Base-by-base conservation (phyloP, 1,284 basidiomycete genomes). In the Austroboletus rostrupii region DNA sequence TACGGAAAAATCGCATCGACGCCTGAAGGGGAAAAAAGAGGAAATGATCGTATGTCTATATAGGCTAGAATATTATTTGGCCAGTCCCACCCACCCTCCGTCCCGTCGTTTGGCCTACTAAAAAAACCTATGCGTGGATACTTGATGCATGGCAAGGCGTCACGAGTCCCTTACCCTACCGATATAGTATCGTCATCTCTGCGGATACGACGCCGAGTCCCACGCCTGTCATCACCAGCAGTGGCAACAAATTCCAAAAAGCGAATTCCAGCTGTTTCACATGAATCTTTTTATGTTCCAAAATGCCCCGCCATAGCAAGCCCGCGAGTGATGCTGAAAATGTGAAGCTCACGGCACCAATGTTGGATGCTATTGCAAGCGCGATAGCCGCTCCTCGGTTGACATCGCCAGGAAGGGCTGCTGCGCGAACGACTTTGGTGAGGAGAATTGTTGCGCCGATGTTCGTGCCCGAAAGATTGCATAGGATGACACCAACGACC, bases 371-470 rank as follows among this genome's bases (percentile, higher is more conserved):
- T 12, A 90, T 68, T 1, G 89, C 89, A n/a, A 90, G 76, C 4
- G 87, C 73, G 62, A 80, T 85, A 38, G 76, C 65, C 36, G 72
- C 67, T 47, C 70, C 75, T n/a, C 67, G 65, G 35, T 71, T 52
- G 38, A 59, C 49, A 23, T 54, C 49, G 17, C 49, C 32, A 21
- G 56, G 51, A 12, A 68, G 50, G 2, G 47, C 50, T 20, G 66
- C 69, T 19, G 65, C 69, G 19, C 62, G 54, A 33, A 69, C 60
- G 32, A 85, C 75, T 39, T 84, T 75, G 39, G 84, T 81, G 20
- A 97, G 80, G 26, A 99, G 77, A 62, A 99, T 96, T 0, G 95
- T 97, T 3, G 92, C 90, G 37, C 95, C 96, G 50, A 98, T 97
- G 67, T 97, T 97, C 11, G 95, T 97, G 0, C 94, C 94, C 20